A percentile compares a stretch with the other conserved stretches of the same genome.
phyloP scores from a whole-genome alignment of 2,329 filamentous ascomycete genomes.

The Beauveria caledonica region DNA sequence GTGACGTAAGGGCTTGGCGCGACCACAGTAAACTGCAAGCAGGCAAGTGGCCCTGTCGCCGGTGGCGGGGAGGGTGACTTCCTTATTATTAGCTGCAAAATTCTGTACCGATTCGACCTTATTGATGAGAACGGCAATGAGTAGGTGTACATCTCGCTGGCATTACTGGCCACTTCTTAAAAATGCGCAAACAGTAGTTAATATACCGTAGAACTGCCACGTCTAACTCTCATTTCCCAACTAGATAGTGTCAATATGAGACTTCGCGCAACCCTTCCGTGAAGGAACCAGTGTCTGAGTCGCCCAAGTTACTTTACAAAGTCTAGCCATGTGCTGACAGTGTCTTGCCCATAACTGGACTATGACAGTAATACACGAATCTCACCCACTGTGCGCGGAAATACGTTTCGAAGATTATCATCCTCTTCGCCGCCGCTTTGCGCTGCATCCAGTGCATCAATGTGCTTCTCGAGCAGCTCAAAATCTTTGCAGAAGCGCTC shows the following conservation, averaged over 20 bases:
- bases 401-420: conserved; percentile 28
- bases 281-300: neutral
- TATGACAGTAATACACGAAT: conserved; percentile 51
- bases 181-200: neutral
- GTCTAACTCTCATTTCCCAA: neutral
- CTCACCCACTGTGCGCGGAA: conserved; percentile 52
- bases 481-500: conserved; percentile 82
- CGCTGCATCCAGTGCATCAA: conserved; percentile 34
- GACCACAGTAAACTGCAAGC: neutral
- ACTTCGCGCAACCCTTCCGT: neutral
- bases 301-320: neutral
- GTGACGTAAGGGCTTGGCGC: conserved; percentile 13
- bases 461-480: conserved; percentile 47
- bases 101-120: neutral
- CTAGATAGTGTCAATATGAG: neutral
- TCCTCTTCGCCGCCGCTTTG: conserved; percentile 19
- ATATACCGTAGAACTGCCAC: neutral
- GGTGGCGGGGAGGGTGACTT: neutral
- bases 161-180: neutral
- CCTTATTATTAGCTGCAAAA: neutral
- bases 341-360: neutral
- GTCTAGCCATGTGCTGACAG: neutral
- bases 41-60: neutral
- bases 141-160: neutral
- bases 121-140: neutral